phyloP scores from a whole-genome alignment of 352 stramenopile species.

The Aphanomyces euteiches region DNA sequence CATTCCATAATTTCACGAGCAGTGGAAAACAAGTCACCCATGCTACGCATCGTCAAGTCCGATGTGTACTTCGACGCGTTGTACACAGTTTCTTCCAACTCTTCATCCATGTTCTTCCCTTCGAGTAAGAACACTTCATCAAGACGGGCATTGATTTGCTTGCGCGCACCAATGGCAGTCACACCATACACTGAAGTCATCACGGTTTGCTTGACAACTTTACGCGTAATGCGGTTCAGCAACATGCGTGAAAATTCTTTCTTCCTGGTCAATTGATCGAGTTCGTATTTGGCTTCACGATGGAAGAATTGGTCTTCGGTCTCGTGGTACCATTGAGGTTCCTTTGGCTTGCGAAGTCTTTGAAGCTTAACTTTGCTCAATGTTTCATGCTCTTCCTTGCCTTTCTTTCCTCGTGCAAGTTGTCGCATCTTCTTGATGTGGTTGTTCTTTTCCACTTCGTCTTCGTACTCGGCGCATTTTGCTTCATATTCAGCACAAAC shows the following conservation, averaged over 20 bases:
- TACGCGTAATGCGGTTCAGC: constrained; percentile 78
- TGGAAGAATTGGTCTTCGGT: constrained; percentile 1
- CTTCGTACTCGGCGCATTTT: neutral
- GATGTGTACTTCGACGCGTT: constrained; percentile 90
- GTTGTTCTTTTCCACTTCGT: neutral
- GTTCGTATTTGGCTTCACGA: neutral
- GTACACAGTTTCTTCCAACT: constrained; percentile 86
- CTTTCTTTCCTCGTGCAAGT: constrained; percentile 13
- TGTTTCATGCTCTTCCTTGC: constrained; percentile 35
- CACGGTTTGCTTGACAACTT: constrained; percentile 99
- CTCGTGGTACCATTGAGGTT: neutral
- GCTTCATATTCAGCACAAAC: neutral
- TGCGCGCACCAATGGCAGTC: constrained; percentile 97
- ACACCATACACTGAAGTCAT: constrained; percentile 99
- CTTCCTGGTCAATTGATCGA: neutral
- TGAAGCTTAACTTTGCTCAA: constrained; percentile 24
- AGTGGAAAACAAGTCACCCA: constrained; percentile 95
- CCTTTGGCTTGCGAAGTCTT: neutral
- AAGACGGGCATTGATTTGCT: constrained; percentile 97
- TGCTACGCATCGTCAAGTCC: constrained; percentile 93
- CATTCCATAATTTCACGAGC: constrained; percentile 94
- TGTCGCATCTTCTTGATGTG: neutral
- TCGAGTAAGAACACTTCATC: constrained; percentile 87
- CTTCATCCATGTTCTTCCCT: constrained; percentile 63
- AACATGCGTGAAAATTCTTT: constrained; percentile 59